phyloP scores from a whole-genome alignment of 164 flowering plant species.

The Protea cynaroides region DNA sequence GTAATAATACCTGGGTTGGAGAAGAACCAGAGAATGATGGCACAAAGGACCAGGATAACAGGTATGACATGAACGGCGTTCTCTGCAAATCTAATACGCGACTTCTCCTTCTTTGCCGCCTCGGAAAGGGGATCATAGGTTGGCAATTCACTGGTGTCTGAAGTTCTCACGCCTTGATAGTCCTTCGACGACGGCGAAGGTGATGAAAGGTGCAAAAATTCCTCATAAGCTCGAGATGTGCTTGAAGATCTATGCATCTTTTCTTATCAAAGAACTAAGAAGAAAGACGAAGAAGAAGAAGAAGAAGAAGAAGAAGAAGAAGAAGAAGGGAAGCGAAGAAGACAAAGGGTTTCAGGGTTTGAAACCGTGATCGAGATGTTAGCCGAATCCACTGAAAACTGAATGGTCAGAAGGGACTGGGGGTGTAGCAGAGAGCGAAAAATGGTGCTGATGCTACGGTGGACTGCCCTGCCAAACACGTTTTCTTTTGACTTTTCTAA shows the following conservation, averaged over 20 bases:
- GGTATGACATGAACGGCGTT: conserved; percentile 66
- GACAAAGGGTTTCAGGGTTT: no score
- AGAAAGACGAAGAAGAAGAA: background rate
- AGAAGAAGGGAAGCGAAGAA: no score
- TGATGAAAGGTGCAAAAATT: conserved; percentile 18
- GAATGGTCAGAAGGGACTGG: no score
- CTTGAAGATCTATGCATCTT: conserved; percentile 53
- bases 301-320: background rate
- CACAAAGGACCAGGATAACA: conserved; percentile 46
- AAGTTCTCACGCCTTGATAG: conserved; percentile 4
- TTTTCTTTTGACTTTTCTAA: no score
- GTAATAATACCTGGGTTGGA: conserved; percentile 45
- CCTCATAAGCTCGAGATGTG: conserved; percentile 33
- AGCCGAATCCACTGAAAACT: no score
- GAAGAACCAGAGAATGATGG: conserved; percentile 58
- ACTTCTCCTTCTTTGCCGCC: conserved; percentile 41
- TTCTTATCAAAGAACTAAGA: background rate
- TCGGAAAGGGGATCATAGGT: conserved; percentile 43
- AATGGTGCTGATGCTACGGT: no score
- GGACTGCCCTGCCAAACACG: no score
- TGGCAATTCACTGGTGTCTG: conserved; percentile 30
- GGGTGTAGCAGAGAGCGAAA: no score
- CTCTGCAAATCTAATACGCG: conserved; percentile 50
- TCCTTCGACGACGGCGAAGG: background rate
- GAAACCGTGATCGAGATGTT: no score